Conservation (phyloP, 495 filamentous ascomycete genomes). For the Durotheca rogersii region DNA sequence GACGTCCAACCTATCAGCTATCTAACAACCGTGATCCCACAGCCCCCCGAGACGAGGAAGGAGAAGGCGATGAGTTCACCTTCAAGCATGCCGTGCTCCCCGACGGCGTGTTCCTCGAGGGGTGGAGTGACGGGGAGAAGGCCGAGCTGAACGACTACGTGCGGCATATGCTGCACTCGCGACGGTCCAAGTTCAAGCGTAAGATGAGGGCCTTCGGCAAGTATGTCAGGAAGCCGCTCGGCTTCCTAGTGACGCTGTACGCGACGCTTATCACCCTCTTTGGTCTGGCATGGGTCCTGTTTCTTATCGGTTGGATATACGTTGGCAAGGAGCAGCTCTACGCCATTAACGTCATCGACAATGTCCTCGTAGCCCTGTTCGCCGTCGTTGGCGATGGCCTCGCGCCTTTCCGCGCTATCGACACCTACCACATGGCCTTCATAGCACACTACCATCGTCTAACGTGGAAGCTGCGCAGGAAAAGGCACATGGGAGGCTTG, state of each 20-base stretch:
- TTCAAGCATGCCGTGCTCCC: slow-evolving; percentile 58
- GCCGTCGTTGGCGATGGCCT: slow-evolving; percentile 75
- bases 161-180: slow-evolving; percentile 77
- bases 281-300: slow-evolving; percentile 79
- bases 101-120: slow-evolving; percentile 63
- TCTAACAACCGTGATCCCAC: slow-evolving; percentile 46
- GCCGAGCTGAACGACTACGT: slow-evolving; percentile 77
- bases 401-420: slow-evolving; percentile 70
- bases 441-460: slow-evolving; percentile 62
- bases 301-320: slow-evolving; percentile 84
- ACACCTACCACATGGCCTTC: slow-evolving; percentile 80
- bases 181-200: slow-evolving; percentile 71
- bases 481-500: slow-evolving; percentile 61
- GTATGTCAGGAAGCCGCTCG: slow-evolving; percentile 70
- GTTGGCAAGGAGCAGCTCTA: slow-evolving; percentile 70
- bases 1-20: slow-evolving; percentile 72
- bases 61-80: slow-evolving; percentile 27
- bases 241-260: slow-evolving; percentile 75
- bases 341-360: slow-evolving; percentile 73
- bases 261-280: slow-evolving; percentile 79
- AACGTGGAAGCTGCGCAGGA: slow-evolving; percentile 69
- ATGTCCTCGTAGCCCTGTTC: slow-evolving; percentile 74
- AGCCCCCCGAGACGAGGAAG: slow-evolving; percentile 27
- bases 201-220: slow-evolving; percentile 72
- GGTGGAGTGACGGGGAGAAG: slow-evolving; percentile 69